Conservation (phyloP, 768 basidiomycete genomes). For the Rhizopogon rudus region DNA sequence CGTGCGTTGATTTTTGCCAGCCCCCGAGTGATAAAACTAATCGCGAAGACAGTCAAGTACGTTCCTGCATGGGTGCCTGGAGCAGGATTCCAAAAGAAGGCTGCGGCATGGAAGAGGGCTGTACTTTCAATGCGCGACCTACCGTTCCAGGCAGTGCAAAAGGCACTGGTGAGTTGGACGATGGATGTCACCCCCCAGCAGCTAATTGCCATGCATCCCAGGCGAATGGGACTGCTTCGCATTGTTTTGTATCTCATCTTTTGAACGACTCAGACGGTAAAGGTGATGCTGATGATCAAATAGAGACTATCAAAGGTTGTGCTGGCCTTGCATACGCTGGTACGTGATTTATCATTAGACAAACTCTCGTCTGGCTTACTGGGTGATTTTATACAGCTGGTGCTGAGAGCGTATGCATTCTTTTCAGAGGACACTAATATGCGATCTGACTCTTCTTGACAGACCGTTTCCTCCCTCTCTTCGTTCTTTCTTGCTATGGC, state of each 20-base stretch:
- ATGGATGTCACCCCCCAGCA: not conserved
- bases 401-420: slow-evolving; percentile 31
- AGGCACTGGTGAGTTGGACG: slow-evolving; percentile 31
- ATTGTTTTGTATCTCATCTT: slow-evolving; percentile 26
- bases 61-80: slow-evolving; percentile 50
- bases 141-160: slow-evolving; percentile 35
- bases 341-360: slow-evolving; percentile 11
- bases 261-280: slow-evolving; percentile 14
- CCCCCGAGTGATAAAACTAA: slow-evolving; percentile 1
- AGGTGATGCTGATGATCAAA: slow-evolving; percentile 11
- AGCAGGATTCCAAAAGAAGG: slow-evolving; percentile 45
- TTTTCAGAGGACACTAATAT: not conserved
- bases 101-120: slow-evolving; percentile 42
- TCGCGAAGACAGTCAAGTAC: slow-evolving; percentile 37
- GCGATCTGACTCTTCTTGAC: slow-evolving; percentile 1
- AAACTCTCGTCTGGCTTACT: not conserved
- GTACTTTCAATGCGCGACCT: slow-evolving; percentile 44
- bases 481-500: slow-evolving; percentile 28
- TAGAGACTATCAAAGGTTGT: slow-evolving; percentile 35
- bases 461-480: slow-evolving; percentile 26
- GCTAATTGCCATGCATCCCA: slow-evolving; percentile 1
- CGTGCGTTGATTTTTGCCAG: slow-evolving; percentile 16
- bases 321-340: slow-evolving; percentile 46
- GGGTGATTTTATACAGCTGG: slow-evolving; percentile 25
- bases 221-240: slow-evolving; percentile 22